Evolutionary conservation across 768 basidiomycete genomes (phyloP).

Genomic region (Xerocomellus dryophilus): DNA sequence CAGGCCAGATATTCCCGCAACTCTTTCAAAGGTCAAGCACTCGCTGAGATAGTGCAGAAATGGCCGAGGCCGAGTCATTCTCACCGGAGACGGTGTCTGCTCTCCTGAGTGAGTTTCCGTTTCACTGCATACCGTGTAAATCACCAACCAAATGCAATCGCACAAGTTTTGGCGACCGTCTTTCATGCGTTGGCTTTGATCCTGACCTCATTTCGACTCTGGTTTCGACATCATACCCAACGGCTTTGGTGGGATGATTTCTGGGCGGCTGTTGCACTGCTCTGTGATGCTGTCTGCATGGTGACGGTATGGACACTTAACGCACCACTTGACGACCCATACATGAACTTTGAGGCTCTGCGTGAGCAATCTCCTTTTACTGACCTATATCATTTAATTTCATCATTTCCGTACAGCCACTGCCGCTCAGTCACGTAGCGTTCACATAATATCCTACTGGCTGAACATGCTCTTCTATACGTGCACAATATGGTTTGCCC

Average conservation of each 20-base stretch:
- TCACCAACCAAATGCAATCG: background rate
- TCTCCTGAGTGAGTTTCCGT: constrained; percentile 17
- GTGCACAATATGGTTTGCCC: constrained; percentile 27
- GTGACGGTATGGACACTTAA: constrained; percentile 12
- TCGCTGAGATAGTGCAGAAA: background rate
- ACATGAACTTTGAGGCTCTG: constrained; percentile 4
- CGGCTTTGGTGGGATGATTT: constrained; percentile 33
- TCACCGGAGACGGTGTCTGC: constrained; percentile 15
- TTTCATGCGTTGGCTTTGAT: constrained; percentile 19
- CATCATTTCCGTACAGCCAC: constrained; percentile 28
- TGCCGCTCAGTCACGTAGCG: constrained; percentile 11
- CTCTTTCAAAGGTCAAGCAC: background rate
- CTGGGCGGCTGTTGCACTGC: constrained; percentile 20
- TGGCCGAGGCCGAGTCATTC: background rate
- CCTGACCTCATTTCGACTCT: constrained; percentile 28
- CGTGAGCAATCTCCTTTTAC: constrained; percentile 10
- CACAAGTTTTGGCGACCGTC: constrained; percentile 18
- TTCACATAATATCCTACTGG: constrained; percentile 22
- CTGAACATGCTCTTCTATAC: constrained; percentile 20
- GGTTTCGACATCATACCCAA: constrained; percentile 20
- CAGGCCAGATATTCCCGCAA: background rate
- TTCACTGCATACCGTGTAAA: background rate
- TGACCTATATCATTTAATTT: background rate
- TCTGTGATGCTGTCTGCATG: constrained; percentile 9
- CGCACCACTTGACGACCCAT: constrained; percentile 29